Base-by-base conservation (phyloP, 345 rosid genomes). In the Hirschfeldia incana region DNA sequence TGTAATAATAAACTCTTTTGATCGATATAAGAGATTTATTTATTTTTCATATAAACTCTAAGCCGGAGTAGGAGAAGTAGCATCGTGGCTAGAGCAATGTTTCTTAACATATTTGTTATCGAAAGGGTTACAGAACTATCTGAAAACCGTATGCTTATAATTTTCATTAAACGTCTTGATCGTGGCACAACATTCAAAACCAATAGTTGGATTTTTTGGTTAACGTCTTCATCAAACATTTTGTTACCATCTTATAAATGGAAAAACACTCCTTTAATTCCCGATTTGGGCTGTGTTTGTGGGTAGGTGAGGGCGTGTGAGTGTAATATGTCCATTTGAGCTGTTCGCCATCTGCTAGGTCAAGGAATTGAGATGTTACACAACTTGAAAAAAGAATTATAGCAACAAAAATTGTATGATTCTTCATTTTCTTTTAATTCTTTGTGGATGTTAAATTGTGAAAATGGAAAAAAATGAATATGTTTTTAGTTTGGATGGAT, bases 341-440 rank as follows among this genome's bases (percentile, higher is more conserved):
- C 32, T 65, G 30, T 65, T 37, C 9, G 5, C 2, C 29, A 17
- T 21, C 33, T 66, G 16, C 10, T 39, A 10, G 4, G 4, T 65
- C 30, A 65, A 65, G 4, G 4, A 65, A 36, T 26, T 75, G 78
- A 13, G 78, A 66, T 34, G 42, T 66, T 42, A 39, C 59, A 67
- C 39, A 66, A 8, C 72, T 55, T 67, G 78, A 67, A 13, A 75
- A 55, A 30, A 57, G 66, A 17, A 75, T 4, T 0, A 58, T 37
- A 4, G 59, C 59, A 27, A 66, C 8, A 39, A 57, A 6, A 58
- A 75, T 0, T 37, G 59, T 8, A 27, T 39, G 44, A 39, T 16
- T 67, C 30, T 75, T 66, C 73, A 75, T 75, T 29, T 15, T 51
- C 8, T 72, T 2, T 27, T 3, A 8, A 57, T 51, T 21, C 0